A percentile compares a stretch with the other conserved stretches of the same genome.
Conservation (phyloP, 148 eudicot species). For the Rhododendron ovatum region DNA sequence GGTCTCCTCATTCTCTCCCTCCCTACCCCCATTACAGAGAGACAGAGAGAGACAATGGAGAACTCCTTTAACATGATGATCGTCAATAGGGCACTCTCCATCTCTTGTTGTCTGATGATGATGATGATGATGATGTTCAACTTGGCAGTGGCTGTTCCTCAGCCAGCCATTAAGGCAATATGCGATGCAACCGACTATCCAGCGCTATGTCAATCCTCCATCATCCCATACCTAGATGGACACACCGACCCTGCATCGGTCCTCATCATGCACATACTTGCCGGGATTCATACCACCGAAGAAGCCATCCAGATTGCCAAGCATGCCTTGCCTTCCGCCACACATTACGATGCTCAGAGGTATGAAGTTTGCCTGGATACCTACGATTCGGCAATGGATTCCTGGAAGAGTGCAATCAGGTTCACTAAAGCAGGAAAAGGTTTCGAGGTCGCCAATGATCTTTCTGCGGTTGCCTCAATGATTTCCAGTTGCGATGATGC, state of each 20-base stretch:
- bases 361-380: slow-evolving; percentile 2
- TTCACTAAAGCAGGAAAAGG: not conserved
- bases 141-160: not conserved
- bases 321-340: not conserved
- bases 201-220: not conserved
- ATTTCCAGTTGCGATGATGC: slow-evolving; percentile 4
- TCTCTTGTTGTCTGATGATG: not conserved
- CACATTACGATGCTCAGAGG: not conserved
- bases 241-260: not conserved
- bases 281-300: not conserved
- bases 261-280: slow-evolving; percentile 1
- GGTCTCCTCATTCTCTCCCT: not conserved
- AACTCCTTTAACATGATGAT: not conserved
- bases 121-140: not conserved
- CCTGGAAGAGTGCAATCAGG: not conserved
- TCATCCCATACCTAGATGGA: slow-evolving; percentile 1
- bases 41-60: not conserved
- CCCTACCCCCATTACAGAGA: not conserved
- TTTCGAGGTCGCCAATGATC: not conserved
- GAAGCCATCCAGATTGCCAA: not conserved
- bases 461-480: not conserved
- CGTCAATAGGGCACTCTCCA: not conserved
- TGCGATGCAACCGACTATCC: not conserved
- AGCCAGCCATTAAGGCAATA: not conserved
- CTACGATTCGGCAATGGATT: not conserved